phyloP scores from a whole-genome alignment of 306 rosid species.

The Inga laurina region DNA sequence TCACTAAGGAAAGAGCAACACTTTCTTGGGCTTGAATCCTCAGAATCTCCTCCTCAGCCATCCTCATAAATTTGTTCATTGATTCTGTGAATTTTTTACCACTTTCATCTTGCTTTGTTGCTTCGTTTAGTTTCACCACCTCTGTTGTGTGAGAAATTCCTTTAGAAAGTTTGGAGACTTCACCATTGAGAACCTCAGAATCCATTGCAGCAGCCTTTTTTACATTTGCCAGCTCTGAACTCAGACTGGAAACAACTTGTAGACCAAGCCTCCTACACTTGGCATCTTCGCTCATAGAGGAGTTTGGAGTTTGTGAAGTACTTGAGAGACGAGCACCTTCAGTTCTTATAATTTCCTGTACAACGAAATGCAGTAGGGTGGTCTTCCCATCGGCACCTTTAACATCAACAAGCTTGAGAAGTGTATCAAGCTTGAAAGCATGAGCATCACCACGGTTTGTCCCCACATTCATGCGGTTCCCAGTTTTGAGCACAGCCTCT shows the following conservation, averaged over 20 bases:
- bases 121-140: conserved; percentile 48
- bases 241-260: conserved; percentile 75
- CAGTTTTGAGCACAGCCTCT: conserved; percentile 94
- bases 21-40: conserved; percentile 83
- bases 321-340: conserved; percentile 75
- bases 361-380: conserved; percentile 90
- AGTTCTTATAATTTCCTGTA: conserved; percentile 84
- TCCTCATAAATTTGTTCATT: conserved; percentile 66
- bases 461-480: conserved; percentile 97
- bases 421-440: conserved; percentile 97
- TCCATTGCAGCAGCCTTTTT: conserved; percentile 97
- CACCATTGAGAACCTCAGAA: conserved; percentile 68
- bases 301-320: conserved; percentile 49
- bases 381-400: conserved; percentile 95
- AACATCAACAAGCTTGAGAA: conserved; percentile 86
- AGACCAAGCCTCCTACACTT: conserved; percentile 83
- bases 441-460: conserved; percentile 96
- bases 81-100: conserved; percentile 57
- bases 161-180: conserved; percentile 68
- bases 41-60: conserved; percentile 78
- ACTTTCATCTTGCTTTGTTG: conserved; percentile 40
- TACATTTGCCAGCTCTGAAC: conserved; percentile 81
- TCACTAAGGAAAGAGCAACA: conserved; percentile 78
- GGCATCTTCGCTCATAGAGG: conserved; percentile 60
- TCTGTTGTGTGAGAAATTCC: conserved; percentile 63